Conservation (phyloP, 1,139 yeast genomes). For the Hansenula lynferdii region DNA sequence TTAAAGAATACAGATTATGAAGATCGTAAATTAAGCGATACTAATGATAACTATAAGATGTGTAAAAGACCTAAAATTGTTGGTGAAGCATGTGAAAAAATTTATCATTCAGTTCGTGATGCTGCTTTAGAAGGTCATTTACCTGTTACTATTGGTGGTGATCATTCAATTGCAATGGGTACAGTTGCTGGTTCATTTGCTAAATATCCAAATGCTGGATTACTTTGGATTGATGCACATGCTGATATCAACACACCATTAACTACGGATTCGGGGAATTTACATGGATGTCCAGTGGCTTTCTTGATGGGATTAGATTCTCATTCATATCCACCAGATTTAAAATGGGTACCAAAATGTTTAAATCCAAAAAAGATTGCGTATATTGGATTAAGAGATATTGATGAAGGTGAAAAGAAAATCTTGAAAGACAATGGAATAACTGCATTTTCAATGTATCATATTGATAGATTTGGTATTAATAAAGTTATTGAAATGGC, state of each 20-base stretch:
- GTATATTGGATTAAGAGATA: conserved; percentile 92
- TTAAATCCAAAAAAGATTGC: conserved; percentile 72
- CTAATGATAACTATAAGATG: conserved; percentile 43
- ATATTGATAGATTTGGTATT: conserved; percentile 90
- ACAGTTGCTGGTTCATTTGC: conserved; percentile 82
- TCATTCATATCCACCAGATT: conserved; percentile 56
- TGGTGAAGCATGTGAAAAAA: conserved; percentile 60
- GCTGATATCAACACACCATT: conserved; percentile 94
- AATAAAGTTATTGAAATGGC: conserved; percentile 94
- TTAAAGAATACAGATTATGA: conserved; percentile 46
- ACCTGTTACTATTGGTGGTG: conserved; percentile 92
- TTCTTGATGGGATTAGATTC: conserved; percentile 74
- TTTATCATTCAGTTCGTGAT: conserved; percentile 60
- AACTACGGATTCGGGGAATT: conserved; percentile 82
- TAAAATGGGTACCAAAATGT: conserved; percentile 74
- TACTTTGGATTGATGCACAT: conserved; percentile 97
- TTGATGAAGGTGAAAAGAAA: conserved; percentile 79
- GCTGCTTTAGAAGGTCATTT: conserved; percentile 48
- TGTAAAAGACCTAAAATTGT: conserved; percentile 79
- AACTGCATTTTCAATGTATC: conserved; percentile 93
- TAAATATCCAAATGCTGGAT: conserved; percentile 80
- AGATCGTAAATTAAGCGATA: conserved; percentile 32
- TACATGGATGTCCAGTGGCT: conserved; percentile 96
- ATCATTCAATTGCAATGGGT: conserved; percentile 94
- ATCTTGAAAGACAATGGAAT: conserved; percentile 69